Conservation (phyloP, 1,284 basidiomycete genomes). For the Cutaneotrichosporon sp. region DNA sequence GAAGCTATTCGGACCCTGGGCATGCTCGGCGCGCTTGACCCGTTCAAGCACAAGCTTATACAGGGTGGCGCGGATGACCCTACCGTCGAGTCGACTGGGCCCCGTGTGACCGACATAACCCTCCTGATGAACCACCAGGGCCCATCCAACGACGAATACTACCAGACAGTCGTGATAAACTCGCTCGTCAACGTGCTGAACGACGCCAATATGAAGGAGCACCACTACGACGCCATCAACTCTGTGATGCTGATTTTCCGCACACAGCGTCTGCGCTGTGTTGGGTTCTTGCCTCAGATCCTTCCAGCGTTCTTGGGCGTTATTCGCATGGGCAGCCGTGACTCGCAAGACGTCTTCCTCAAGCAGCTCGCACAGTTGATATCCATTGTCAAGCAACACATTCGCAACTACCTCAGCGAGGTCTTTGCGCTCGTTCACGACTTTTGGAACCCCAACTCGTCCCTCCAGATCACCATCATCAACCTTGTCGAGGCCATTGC, state of each 20-base stretch:
- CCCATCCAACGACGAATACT: constrained; percentile 84
- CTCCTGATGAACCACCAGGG: constrained; percentile 55
- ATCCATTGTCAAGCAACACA: constrained; percentile 95
- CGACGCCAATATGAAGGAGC: constrained; percentile 75
- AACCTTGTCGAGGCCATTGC: constrained; percentile 92
- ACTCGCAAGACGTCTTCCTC: constrained; percentile 88
- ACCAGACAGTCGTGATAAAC: constrained; percentile 92
- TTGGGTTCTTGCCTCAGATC: constrained; percentile 92
- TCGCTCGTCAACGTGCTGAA: constrained; percentile 82
- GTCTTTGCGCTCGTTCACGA: constrained; percentile 78
- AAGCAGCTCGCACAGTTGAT: constrained; percentile 95
- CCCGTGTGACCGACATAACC: constrained; percentile 55
- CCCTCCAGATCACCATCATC: constrained; percentile 87
- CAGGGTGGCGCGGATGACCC: constrained; percentile 72
- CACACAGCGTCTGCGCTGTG: constrained; percentile 94
- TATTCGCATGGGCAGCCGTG: constrained; percentile 68
- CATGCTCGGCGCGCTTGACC: constrained; percentile 95
- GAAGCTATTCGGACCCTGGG: constrained; percentile 92
- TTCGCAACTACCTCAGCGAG: constrained; percentile 81
- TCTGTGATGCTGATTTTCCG: constrained; percentile 99
- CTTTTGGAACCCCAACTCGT: constrained; percentile 75
- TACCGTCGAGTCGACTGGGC: constrained; percentile 50
- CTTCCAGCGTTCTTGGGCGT: constrained; percentile 92
- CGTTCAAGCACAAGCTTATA: constrained; percentile 83
- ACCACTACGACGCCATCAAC: constrained; percentile 92